Conservation (phyloP, 2,329 filamentous ascomycete species). For the Huntiella decipiens region DNA sequence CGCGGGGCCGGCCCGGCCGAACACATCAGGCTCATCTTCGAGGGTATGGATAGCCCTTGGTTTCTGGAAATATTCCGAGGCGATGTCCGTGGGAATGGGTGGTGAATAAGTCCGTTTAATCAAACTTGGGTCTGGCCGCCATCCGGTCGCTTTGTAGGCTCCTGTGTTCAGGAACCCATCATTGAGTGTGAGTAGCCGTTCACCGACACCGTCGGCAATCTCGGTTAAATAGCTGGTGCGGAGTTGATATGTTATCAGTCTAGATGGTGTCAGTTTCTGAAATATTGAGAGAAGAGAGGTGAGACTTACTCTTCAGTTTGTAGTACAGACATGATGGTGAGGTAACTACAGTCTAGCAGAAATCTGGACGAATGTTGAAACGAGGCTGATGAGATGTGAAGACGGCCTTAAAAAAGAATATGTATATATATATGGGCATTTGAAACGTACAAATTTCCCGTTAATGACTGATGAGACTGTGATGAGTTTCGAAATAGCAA, state of each 20-base stretch:
- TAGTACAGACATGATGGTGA: slow-evolving; percentile 8
- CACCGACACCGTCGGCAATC: slow-evolving; percentile 67
- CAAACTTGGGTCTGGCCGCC: slow-evolving; percentile 54
- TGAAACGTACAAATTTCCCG: no score
- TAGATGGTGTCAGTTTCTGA: slow-evolving; percentile 17
- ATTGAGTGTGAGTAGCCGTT: slow-evolving; percentile 66
- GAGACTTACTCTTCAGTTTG: slow-evolving; percentile 11
- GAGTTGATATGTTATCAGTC: slow-evolving; percentile 66
- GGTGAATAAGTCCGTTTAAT: slow-evolving; percentile 73
- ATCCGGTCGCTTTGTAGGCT: slow-evolving; percentile 67
- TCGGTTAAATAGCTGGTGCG: slow-evolving; percentile 63
- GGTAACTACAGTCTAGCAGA: background rate
- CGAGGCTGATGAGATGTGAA: no score
- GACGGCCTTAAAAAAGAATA: no score
- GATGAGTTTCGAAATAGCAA: no score
- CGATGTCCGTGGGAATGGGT: slow-evolving; percentile 64
- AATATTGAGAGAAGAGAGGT: background rate
- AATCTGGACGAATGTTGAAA: background rate
- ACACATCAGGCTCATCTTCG: slow-evolving; percentile 53
- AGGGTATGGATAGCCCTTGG: slow-evolving; percentile 45
- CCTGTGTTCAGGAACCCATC: slow-evolving; percentile 61
- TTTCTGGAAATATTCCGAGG: slow-evolving; percentile 67
- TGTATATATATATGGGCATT: no score
- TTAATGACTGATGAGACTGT: no score
- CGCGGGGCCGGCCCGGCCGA: slow-evolving; percentile 48